phyloP scores from a whole-genome alignment of 1,284 basidiomycete genomes.

The Leccinum subrobustum region DNA sequence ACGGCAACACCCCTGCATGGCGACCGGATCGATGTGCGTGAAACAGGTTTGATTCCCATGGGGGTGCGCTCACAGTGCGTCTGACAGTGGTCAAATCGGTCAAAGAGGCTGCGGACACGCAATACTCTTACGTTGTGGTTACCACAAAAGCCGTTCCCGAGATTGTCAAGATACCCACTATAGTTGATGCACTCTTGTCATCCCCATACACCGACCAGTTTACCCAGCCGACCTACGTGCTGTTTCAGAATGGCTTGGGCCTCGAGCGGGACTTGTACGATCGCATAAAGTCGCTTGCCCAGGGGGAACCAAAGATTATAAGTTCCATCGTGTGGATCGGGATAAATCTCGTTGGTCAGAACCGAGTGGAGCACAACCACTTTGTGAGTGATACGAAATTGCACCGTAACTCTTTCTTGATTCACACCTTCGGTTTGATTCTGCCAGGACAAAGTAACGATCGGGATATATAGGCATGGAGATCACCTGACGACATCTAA shows the following conservation, averaged over 20 bases:
- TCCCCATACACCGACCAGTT: conserved; percentile 46
- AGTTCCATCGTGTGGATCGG: conserved; percentile 55
- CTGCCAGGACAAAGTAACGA: conserved; percentile 46
- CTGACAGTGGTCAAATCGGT: conserved; percentile 56
- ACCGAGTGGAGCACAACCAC: conserved; percentile 49
- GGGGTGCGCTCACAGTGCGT: neutral
- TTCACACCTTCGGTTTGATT: neutral
- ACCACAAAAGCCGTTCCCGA: conserved; percentile 78
- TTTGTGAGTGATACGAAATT: conserved; percentile 40
- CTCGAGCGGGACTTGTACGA: conserved; percentile 69
- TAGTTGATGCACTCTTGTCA: conserved; percentile 60
- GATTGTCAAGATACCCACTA: conserved; percentile 50
- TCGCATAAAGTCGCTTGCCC: conserved; percentile 43
- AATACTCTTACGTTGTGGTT: conserved; percentile 67
- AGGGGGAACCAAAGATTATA: conserved; percentile 50
- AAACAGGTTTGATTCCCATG: neutral
- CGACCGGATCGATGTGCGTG: conserved; percentile 59
- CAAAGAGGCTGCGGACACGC: conserved; percentile 54
- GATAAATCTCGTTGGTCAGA: conserved; percentile 47
- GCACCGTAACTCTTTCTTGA: neutral
- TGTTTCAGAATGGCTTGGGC: conserved; percentile 78
- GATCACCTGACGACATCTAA: conserved; percentile 43
- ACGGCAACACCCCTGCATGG: conserved; percentile 58
- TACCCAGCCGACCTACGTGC: conserved; percentile 59
- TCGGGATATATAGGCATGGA: conserved; percentile 54